A percentile compares a stretch with the other conserved stretches of the same genome.
Conservation (phyloP, 108 stramenopile genomes). For the Epithemia pelagica region DNA sequence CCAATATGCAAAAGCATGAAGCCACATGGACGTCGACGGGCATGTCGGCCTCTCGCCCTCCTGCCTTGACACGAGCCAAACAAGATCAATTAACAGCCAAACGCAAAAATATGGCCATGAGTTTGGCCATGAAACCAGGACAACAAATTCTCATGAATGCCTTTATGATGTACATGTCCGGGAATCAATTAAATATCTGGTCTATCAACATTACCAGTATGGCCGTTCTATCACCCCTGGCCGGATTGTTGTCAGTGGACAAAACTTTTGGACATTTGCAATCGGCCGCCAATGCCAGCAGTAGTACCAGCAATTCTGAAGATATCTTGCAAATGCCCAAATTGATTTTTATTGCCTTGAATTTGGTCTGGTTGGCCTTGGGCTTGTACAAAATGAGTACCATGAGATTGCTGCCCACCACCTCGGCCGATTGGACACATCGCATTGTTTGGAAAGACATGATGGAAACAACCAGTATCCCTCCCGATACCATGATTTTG, state of each 20-base stretch:
- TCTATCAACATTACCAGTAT: constrained; percentile 80
- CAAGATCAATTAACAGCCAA: constrained; percentile 50
- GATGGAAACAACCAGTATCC: constrained; percentile 85
- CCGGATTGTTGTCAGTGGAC: constrained; percentile 53
- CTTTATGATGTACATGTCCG: constrained; percentile 97
- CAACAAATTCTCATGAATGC: constrained; percentile 86
- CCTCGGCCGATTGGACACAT: constrained; percentile 89
- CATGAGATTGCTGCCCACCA: constrained; percentile 91
- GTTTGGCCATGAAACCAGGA: constrained; percentile 81
- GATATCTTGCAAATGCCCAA: constrained; percentile 71
- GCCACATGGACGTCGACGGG: constrained; percentile 7
- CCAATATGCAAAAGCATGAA: constrained; percentile 11
- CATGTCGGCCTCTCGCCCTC: constrained; percentile 3
- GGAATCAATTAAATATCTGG: constrained; percentile 86
- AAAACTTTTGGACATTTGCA: constrained; percentile 57
- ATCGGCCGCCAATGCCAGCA: neutral
- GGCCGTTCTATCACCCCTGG: constrained; percentile 84
- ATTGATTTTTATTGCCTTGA: constrained; percentile 68
- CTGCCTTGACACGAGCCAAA: constrained; percentile 6
- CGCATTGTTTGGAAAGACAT: constrained; percentile 87
- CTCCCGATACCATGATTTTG: constrained; percentile 32
- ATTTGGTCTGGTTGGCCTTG: constrained; percentile 81
- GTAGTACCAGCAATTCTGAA: constrained; percentile 13
- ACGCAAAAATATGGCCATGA: constrained; percentile 71
- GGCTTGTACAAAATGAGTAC: constrained; percentile 92